These are phyloP conservation scores for Batkoa obscura DNA, from an alignment of 371 early-diverging fungal species.

Conservation along the genomic window DNA sequence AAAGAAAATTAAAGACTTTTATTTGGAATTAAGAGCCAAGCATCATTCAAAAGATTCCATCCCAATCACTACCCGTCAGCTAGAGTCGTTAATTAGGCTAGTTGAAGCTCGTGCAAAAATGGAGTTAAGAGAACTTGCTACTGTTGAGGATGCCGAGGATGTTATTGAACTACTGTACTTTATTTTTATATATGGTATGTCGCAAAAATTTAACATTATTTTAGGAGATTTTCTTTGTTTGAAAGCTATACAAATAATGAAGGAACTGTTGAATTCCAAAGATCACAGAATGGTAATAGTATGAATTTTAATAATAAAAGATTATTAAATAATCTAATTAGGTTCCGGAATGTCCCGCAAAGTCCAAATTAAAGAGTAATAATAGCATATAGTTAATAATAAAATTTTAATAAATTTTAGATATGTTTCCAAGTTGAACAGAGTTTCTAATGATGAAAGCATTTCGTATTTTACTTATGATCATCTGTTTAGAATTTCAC, in stretches of 20 bases:
- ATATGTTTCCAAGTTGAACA: slow-evolving; percentile 29
- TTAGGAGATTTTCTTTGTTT: slow-evolving; percentile 16
- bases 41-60: slow-evolving; percentile 42
- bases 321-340: background rate
- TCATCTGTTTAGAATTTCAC: slow-evolving; percentile 23
- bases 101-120: slow-evolving; percentile 96
- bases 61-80: slow-evolving; percentile 95
- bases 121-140: slow-evolving; percentile 64
- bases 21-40: slow-evolving; percentile 44
- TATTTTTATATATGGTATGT: background rate
- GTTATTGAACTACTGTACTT: slow-evolving; percentile 53
- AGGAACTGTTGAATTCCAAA: slow-evolving; percentile 6
- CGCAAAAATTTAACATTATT: background rate
- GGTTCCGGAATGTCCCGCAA: slow-evolving; percentile 1
- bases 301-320: background rate
- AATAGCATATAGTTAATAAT: background rate
- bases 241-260: slow-evolving; percentile 9
- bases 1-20: slow-evolving; percentile 40
- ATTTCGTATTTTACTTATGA: slow-evolving; percentile 33
- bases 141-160: slow-evolving; percentile 66
- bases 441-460: slow-evolving; percentile 22
- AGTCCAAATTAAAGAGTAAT: slow-evolving; percentile 4
- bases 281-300: slow-evolving; percentile 13
- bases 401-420: slow-evolving; percentile 10
- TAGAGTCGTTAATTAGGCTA: slow-evolving; percentile 96